Conservation (phyloP, 1,284 basidiomycete genomes). For the Agaricales sp. region DNA sequence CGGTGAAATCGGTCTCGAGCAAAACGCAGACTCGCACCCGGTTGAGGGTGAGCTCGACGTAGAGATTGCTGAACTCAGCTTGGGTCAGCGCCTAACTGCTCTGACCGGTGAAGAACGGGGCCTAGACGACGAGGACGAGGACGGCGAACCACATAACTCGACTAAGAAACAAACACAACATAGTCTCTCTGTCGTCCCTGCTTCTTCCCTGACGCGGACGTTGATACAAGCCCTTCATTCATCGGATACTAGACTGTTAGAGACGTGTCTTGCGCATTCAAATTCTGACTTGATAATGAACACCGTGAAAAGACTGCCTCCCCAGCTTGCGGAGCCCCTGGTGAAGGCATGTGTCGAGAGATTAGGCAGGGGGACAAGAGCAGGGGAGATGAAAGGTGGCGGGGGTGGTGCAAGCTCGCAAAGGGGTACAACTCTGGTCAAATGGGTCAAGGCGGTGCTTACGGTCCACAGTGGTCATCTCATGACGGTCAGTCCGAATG, state of each 20-base stretch:
- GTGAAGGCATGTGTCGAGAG: constrained; percentile 87
- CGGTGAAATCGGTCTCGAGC: constrained; percentile 48
- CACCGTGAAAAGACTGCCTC: constrained; percentile 82
- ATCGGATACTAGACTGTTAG: constrained; percentile 80
- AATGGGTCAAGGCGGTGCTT: constrained; percentile 86
- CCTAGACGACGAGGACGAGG: constrained; percentile 38
- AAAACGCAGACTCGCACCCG: constrained; percentile 39
- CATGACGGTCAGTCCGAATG: constrained; percentile 67
- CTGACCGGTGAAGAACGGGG: constrained; percentile 39
- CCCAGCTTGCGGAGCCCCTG: constrained; percentile 83
- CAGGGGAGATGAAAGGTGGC: constrained; percentile 66
- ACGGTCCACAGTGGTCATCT: constrained; percentile 87
- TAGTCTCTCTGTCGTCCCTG: constrained; percentile 49
- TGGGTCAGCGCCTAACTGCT: constrained; percentile 80
- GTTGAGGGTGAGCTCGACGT: constrained; percentile 69
- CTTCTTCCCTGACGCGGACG: constrained; percentile 87
- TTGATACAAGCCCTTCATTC: constrained; percentile 96
- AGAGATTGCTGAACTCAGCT: constrained; percentile 80
- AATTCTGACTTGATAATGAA: constrained; percentile 76
- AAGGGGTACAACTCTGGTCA: constrained; percentile 73
- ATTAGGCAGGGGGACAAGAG: constrained; percentile 70
- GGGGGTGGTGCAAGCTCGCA: constrained; percentile 81
- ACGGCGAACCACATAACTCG: constrained; percentile 15
- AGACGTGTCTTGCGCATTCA: constrained; percentile 83
- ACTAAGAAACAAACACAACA: constrained; percentile 24